These are phyloP conservation scores for Harringtonia lauricola DNA, from an alignment of 2,329 filamentous ascomycete genomes.

Conservation along the genomic window DNA sequence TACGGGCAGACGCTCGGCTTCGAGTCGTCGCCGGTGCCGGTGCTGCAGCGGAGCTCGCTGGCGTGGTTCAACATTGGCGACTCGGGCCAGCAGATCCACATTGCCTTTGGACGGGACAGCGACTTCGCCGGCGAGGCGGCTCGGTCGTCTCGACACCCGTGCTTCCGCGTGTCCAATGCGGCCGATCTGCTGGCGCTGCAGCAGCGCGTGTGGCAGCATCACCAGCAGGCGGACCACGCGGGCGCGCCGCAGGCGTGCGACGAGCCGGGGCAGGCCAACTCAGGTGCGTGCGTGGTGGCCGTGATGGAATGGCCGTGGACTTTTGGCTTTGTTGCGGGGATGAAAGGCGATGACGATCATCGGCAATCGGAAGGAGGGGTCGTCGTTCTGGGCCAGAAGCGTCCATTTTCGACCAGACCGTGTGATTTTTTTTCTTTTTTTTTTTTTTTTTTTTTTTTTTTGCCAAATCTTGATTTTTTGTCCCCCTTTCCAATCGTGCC, in stretches of 20 bases:
- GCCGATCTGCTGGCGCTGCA: slow-evolving; percentile 37
- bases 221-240: slow-evolving; percentile 29
- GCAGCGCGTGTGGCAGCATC: slow-evolving; percentile 39
- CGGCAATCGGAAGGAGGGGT: no score
- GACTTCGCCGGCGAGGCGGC: slow-evolving; percentile 16
- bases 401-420: no score
- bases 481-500: background rate
- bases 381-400: no score
- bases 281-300: slow-evolving; percentile 9
- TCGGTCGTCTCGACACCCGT: slow-evolving; percentile 41
- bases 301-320: no score
- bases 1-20: slow-evolving; percentile 46
- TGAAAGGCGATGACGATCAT: no score
- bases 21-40: slow-evolving; percentile 37
- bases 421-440: no score
- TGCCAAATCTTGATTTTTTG: background rate
- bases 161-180: slow-evolving; percentile 38
- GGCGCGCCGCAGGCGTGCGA: slow-evolving; percentile 43
- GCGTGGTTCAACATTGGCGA: slow-evolving; percentile 51
- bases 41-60: slow-evolving; percentile 35
- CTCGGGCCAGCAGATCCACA: slow-evolving; percentile 43
- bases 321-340: no score
- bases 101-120: slow-evolving; percentile 30
- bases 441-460: no score
- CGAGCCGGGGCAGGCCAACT: slow-evolving; percentile 33